A percentile compares a stretch with the other conserved stretches of the same genome.
phyloP scores from a whole-genome alignment of 192 early-diverging fungal genomes.

The Coemansia erecta region DNA sequence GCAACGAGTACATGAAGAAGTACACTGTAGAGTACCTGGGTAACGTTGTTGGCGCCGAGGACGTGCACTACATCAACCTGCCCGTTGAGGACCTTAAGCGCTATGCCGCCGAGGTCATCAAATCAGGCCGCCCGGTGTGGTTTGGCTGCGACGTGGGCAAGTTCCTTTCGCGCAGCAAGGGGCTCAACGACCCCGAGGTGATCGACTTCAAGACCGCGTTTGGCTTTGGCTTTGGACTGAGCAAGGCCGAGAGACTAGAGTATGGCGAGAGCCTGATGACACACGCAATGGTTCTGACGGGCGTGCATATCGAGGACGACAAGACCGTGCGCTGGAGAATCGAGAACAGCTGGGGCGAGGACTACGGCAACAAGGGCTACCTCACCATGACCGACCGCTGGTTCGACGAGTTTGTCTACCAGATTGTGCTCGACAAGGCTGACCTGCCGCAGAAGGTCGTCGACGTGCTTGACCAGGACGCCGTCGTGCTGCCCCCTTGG shows the following conservation, averaged over 20 bases:
- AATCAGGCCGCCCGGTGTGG: slow-evolving; percentile 67
- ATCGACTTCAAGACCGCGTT: slow-evolving; percentile 69
- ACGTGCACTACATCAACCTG: slow-evolving; percentile 69
- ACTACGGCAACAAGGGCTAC: slow-evolving; percentile 70
- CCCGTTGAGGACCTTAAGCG: slow-evolving; percentile 56
- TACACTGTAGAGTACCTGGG: slow-evolving; percentile 75
- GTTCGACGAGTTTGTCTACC: slow-evolving; percentile 79
- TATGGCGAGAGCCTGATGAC: slow-evolving; percentile 76
- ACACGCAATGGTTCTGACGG: slow-evolving; percentile 78
- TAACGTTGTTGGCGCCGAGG: slow-evolving; percentile 66
- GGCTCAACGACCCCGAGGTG: slow-evolving; percentile 61
- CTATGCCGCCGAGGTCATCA: slow-evolving; percentile 58
- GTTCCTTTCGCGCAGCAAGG: slow-evolving; percentile 55
- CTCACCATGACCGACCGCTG: slow-evolving; percentile 74
- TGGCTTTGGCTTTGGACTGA: slow-evolving; percentile 57
- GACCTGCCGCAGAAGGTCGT: slow-evolving; percentile 60
- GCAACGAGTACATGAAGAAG: slow-evolving; percentile 59
- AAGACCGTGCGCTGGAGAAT: slow-evolving; percentile 71
- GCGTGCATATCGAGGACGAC: slow-evolving; percentile 65
- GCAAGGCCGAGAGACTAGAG: slow-evolving; percentile 67
- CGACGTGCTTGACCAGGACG: slow-evolving; percentile 62
- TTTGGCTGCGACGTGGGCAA: slow-evolving; percentile 78
- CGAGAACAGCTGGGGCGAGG: slow-evolving; percentile 70
- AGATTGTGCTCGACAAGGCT: slow-evolving; percentile 70
- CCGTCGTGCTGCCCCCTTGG: slow-evolving; percentile 68